Evolutionary conservation across 306 rosid species (phyloP), one percentile per base, ranked within the genome.

Genomic region (Crotalaria pallida): DNA sequence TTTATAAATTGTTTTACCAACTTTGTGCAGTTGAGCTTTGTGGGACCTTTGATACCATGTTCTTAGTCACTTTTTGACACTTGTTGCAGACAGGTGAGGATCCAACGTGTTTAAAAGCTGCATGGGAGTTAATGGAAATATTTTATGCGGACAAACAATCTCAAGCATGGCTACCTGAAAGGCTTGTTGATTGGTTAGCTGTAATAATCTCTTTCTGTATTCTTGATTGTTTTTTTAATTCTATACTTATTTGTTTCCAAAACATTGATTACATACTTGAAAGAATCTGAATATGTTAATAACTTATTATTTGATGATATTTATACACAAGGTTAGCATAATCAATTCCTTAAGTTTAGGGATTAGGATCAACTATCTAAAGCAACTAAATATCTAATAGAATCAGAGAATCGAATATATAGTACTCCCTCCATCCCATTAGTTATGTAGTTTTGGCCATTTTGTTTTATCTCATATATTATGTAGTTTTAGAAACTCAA

Each of bases 111-210:
- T 74, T 88, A 84, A 90, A 90, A 85, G 97, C 97, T 50, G 98
- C 97, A 3, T 93, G 98, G 98, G 90, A 93, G 85, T 74, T 90
- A 79, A 78, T 93, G 89, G 94, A 87, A 81, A 84, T 93, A 73
- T 93, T 93, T 81, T 93, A 88, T 78, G 97, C 85, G 0, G 98
- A 93, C 86, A 93, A 87, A 79, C 87, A 81, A 67, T 89, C 89
- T 64, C 97, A 87, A 83, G 78, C 94, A 53, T 93, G 96, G 96
- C 85, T 85, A 72, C 88, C 86, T 51, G 98, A 93, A 80, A 89
- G 87, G 69, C 92, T 93, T 71, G 94, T 90, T 77, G 98, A 93
- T 85, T 93, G 98, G 97, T 76, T 93, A 86, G 86, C 94, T 71
- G 98, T 93, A 93, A 83, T 82, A 85, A 84, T 87, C 87, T 62